phyloP scores from a whole-genome alignment of 805 yeast genomes.

The Zygoascus bituminiphila region DNA sequence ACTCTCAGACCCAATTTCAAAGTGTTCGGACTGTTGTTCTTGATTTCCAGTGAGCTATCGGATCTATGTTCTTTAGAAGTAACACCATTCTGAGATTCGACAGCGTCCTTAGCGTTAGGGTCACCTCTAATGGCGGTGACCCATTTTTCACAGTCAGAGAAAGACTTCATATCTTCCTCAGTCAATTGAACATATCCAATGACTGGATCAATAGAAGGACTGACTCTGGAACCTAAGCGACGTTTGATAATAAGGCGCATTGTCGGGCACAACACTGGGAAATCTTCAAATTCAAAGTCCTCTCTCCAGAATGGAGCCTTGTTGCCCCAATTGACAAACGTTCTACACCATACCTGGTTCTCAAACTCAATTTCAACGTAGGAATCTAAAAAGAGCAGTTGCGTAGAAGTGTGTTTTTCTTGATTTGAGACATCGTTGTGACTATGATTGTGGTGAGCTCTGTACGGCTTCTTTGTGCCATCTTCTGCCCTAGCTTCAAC shows the following conservation, averaged over 20 bases:
- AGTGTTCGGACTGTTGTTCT: constrained; percentile 4
- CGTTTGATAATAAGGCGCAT: constrained; percentile 17
- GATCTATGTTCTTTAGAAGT: background rate
- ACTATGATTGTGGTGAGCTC: background rate
- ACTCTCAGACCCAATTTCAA: constrained; percentile 24
- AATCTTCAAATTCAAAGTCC: constrained; percentile 47
- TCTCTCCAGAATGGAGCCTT: constrained; percentile 78
- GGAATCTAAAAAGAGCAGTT: constrained; percentile 19
- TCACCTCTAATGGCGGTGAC: constrained; percentile 4
- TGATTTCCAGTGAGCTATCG: constrained; percentile 14
- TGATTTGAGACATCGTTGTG: background rate
- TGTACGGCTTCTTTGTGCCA: background rate
- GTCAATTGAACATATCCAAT: constrained; percentile 43
- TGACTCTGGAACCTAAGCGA: constrained; percentile 17
- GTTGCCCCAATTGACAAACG: constrained; percentile 49
- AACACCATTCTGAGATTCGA: background rate
- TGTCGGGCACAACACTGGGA: constrained; percentile 42
- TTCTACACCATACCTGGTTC: constrained; percentile 69
- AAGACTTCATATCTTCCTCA: constrained; percentile 13
- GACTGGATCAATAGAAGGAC: constrained; percentile 32
- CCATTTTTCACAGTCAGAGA: constrained; percentile 23
- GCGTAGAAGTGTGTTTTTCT: background rate
- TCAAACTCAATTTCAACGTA: constrained; percentile 70
- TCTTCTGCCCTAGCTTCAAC: constrained; percentile 14
- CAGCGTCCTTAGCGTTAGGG: background rate